Evolutionary conservation across 345 rosid genomes (phyloP), one percentile per base, ranked within the genome.

Genomic region (Linum lewisii): DNA sequence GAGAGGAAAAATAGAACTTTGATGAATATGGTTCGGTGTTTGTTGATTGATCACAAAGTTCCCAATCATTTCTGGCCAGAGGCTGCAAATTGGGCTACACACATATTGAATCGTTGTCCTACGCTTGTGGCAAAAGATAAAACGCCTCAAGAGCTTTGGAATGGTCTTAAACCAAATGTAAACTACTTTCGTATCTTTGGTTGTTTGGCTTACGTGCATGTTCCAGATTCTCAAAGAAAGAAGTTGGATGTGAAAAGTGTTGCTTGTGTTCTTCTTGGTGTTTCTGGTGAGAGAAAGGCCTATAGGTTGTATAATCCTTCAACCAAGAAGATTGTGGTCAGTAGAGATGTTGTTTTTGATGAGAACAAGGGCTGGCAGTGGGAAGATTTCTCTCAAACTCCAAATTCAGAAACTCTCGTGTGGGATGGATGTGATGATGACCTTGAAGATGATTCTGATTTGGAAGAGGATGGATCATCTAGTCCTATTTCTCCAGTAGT

Each of bases 61-160:
- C 61, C 24, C 10, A 34, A 14, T 8, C n/a, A 18, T 18, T 58
- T 58, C 47, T 58, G 61, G 49, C 61, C 61, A 14, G 61, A 58
- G 34, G 61, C 49, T 13, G 61, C 34, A 7, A 21, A 29, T 2
- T 58, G 49, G 61, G 15, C 50, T 3, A 21, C 37, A 1, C 50
- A 58, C 20, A 23, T 58, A 6, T 16, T 58, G 5, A 58, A 58
- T 21, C 7, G 25, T 16, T 32, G 61, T 26, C 47, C 50, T 32
- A 38, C 61, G 4, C 11, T 21, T 16, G 61, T 42, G 2, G 22
- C 7, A 6, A 34, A 10, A 1, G 50, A 34, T n/a, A 5, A n/a
- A 18, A 38, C 34, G 2, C 37, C 47, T n/a, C 16, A 42, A 16
- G 47, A 42, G 18, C 11, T 42, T 16, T 42, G 47, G 47, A 42